Conservation (phyloP, 2,329 filamentous ascomycete genomes). For the Colletotrichum siamense region DNA sequence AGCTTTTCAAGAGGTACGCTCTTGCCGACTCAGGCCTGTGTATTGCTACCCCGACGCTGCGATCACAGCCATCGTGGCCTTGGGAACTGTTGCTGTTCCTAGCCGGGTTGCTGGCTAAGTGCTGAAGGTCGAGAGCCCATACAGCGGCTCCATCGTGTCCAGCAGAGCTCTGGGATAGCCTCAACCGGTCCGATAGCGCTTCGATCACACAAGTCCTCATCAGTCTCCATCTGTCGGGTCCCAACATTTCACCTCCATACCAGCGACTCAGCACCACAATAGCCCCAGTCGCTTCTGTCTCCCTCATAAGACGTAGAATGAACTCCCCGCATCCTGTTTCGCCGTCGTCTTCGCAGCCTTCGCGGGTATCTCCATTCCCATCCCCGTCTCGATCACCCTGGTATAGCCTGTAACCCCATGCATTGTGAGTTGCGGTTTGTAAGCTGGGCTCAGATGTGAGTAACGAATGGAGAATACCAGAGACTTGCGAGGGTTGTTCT, state of each 20-base stretch:
- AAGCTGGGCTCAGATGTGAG: conserved; percentile 54
- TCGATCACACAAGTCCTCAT: conserved; percentile 64
- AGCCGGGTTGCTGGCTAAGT: conserved; percentile 46
- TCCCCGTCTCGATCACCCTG: not conserved
- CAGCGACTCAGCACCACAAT: conserved; percentile 66
- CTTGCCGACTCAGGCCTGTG: conserved; percentile 75
- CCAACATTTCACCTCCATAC: conserved; percentile 68
- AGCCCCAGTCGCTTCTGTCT: conserved; percentile 54
- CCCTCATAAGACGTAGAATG: conserved; percentile 58
- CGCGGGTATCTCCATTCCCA: conserved; percentile 36
- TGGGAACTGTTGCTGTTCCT: conserved; percentile 17
- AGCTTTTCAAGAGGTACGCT: conserved; percentile 63
- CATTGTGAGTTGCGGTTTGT: conserved; percentile 63
- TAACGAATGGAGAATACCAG: conserved; percentile 50
- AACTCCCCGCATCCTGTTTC: conserved; percentile 64
- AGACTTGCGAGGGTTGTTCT: conserved; percentile 43
- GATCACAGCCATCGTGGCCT: conserved; percentile 28
- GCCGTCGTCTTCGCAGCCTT: conserved; percentile 65
- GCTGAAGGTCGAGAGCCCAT: conserved; percentile 65
- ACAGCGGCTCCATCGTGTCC: conserved; percentile 54
- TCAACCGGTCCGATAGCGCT: conserved; percentile 56
- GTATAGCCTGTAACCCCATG: conserved; percentile 55
- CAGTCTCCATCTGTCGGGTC: conserved; percentile 66
- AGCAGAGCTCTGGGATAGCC: conserved; percentile 29
- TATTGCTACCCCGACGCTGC: conserved; percentile 67